These are phyloP conservation scores for Croton setiger DNA, from an alignment of 441 rosid genomes.

Conservation along the genomic window DNA sequence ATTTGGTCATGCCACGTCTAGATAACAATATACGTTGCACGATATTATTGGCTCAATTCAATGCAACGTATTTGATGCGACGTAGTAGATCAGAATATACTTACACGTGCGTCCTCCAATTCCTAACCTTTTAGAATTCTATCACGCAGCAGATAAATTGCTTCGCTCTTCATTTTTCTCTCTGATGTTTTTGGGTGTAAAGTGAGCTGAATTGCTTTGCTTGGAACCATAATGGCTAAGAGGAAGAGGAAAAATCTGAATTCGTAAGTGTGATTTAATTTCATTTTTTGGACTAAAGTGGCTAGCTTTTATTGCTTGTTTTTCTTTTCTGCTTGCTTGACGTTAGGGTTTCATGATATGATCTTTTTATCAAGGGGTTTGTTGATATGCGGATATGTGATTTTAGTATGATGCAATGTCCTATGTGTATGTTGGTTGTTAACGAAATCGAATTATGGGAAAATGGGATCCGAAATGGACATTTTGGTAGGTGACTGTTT, in stretches of 20 bases:
- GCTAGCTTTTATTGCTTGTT: not conserved
- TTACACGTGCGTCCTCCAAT: conserved; percentile 13
- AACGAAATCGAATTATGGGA: conserved; percentile 9
- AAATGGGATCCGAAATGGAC: conserved; percentile 1
- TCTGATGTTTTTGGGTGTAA: not conserved
- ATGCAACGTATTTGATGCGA: not conserved
- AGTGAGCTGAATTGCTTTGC: conserved; percentile 7
- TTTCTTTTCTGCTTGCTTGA: not conserved
- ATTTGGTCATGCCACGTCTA: conserved; percentile 1
- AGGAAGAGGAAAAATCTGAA: conserved; percentile 43
- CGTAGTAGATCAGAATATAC: not conserved
- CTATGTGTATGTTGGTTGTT: not conserved
- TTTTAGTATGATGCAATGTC: conserved; percentile 11
- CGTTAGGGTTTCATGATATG: conserved; percentile 20
- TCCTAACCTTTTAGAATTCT: not conserved
- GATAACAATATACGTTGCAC: not conserved
- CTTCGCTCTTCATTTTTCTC: not conserved
- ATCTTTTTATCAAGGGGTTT: conserved; percentile 13
- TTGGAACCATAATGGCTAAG: conserved; percentile 34
- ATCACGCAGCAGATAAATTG: not conserved
- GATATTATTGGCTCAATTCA: not conserved
- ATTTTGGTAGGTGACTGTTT: conserved; percentile 1
- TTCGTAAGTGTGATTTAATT: conserved; percentile 33
- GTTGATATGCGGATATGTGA: not conserved
- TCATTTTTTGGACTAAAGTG: not conserved